These are phyloP conservation scores for Globisporangium sylvaticum DNA, from an alignment of 352 stramenopile genomes.

Conservation along the genomic window DNA sequence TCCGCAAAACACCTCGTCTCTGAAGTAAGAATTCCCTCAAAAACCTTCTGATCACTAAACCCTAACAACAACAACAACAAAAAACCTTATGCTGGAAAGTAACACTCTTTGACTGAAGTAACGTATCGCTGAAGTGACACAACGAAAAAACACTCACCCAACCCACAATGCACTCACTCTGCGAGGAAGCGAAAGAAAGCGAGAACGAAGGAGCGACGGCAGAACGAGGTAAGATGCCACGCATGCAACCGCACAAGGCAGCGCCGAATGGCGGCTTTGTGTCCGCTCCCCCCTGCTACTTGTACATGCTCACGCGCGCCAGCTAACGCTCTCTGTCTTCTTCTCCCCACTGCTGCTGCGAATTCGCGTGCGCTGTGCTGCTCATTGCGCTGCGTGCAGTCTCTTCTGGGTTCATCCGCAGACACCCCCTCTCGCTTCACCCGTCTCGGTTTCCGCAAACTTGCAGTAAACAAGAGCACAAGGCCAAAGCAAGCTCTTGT, in stretches of 20 bases:
- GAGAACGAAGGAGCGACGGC: conserved; percentile 2
- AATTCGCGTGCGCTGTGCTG: neutral
- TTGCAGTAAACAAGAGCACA: neutral
- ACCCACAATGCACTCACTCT: conserved; percentile 1
- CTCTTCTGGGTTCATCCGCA: conserved; percentile 7
- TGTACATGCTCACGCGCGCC: neutral
- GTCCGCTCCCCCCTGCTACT: neutral
- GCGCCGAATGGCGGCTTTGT: neutral
- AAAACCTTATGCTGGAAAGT: no score
- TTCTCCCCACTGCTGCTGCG: neutral
- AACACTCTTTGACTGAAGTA: no score
- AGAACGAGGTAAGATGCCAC: neutral
- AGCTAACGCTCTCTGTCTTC: neutral
- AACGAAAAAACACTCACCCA: conserved; percentile 1
- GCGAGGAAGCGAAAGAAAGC: conserved; percentile 10
- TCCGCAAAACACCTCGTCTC: neutral
- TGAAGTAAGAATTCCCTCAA: no score
- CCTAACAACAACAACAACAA: no score
- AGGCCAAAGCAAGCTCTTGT: neutral
- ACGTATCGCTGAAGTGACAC: neutral
- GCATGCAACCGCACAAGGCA: neutral
- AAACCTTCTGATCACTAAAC: no score
- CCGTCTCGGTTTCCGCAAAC: neutral
- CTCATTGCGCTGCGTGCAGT: neutral
- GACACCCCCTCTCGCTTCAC: conserved; percentile 1